A percentile compares a stretch with the other conserved stretches of the same genome.
Conservation (phyloP, 1,284 basidiomycete species). For the Sporisorium exsertum region DNA sequence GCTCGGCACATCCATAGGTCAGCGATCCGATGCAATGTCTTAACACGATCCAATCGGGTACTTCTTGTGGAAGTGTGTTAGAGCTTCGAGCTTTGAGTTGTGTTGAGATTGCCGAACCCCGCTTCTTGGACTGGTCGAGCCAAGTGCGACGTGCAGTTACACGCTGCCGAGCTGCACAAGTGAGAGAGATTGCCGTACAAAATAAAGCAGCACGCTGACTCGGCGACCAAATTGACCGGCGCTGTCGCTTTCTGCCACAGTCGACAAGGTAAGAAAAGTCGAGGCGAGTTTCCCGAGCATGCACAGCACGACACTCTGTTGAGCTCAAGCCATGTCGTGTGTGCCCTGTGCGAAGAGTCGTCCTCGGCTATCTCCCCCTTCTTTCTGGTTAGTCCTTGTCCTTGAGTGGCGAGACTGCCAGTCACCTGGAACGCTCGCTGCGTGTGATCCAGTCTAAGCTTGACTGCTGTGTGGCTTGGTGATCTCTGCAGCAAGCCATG, state of each 20-base stretch:
- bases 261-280: not conserved
- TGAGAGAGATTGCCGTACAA: conserved; percentile 6
- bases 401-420: conserved; percentile 9
- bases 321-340: not conserved
- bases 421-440: not conserved
- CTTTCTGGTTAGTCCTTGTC: not conserved
- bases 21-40: not conserved
- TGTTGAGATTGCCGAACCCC: conserved; percentile 21
- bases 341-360: conserved; percentile 24
- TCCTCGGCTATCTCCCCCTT: conserved; percentile 32
- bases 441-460: not conserved
- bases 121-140: not conserved
- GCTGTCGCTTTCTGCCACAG: not conserved
- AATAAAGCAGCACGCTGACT: not conserved
- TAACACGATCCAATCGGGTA: not conserved
- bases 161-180: not conserved
- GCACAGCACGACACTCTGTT: not conserved
- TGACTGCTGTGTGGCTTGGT: conserved; percentile 12
- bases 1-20: not conserved
- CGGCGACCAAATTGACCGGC: conserved; percentile 45
- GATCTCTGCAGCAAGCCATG: conserved; percentile 15
- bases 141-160: not conserved
- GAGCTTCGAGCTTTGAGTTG: not conserved
- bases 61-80: not conserved
- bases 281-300: not conserved